Percentiles rank a stretch among this genome's conserved stretches.
These are phyloP conservation scores for Xylaria sp. DNA, from an alignment of 2,329 filamentous ascomycete genomes.

Conservation along the genomic window DNA sequence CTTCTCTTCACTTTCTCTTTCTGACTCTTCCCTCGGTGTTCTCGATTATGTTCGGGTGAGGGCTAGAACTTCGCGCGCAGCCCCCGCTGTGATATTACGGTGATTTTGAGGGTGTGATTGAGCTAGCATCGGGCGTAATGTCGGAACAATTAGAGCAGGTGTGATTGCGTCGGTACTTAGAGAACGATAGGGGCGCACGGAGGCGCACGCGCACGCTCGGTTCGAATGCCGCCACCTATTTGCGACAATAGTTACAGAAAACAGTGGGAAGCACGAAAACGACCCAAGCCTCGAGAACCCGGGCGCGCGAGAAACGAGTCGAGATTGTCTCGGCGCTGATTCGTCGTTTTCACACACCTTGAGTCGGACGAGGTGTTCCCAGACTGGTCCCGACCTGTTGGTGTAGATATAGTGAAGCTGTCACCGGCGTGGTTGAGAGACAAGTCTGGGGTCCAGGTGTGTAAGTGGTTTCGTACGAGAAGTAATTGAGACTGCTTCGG, in stretches of 20 bases:
- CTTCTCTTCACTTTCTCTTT: too few species aligned
- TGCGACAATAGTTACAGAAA: not conserved
- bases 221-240: not conserved
- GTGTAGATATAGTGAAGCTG: too few species aligned
- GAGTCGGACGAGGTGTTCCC: too few species aligned
- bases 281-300: too few species aligned
- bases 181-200: not conserved
- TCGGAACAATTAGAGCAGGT: not conserved
- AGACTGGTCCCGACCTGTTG: too few species aligned
- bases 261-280: not conserved
- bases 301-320: not conserved
- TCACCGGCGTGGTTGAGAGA: too few species aligned
- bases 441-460: too few species aligned
- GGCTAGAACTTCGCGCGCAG: not conserved
- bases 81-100: not conserved
- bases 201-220: not conserved
- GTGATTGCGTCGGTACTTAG: not conserved
- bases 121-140: not conserved
- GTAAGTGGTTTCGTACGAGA: too few species aligned
- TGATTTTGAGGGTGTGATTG: not conserved
- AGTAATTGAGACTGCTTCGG: conserved; percentile 2
- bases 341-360: not conserved
- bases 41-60: not conserved
- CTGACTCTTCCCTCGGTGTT: too few species aligned
- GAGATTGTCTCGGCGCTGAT: not conserved